Evolutionary conservation across 768 basidiomycete genomes (phyloP), one percentile per base, ranked within the genome.

Genomic region (Sporobolomyces pararoseus): DNA sequence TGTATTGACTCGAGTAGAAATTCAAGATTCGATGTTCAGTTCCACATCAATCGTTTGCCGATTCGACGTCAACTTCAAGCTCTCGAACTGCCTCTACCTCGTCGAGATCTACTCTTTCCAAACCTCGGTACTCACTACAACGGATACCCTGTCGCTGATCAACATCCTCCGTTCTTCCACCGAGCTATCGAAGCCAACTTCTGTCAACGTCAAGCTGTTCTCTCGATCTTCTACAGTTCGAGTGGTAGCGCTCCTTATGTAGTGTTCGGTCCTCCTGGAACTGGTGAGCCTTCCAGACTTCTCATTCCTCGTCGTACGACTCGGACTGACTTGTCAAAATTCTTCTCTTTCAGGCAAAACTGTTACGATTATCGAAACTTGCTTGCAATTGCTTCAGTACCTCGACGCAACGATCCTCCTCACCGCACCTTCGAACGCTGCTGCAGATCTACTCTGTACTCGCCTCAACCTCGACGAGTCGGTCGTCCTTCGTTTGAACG

Each of bases 191-290:
- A 31, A 21, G 46, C 77, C 19, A 81, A 81, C 70, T 61, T 65
- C 3, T 72, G 78, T 25, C 80, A 81, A 17, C n/a, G 27, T 6
- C 34, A 63, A 3, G 79, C 79, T 2, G 75, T 79, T 17, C 25
- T 16, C 0, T 69, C 70, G 25, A 76, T 79, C 51, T 54, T 68
- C 6, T 52, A 64, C 27, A 16, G 31, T 16, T 32, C 67, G 2
- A 65, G 66, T 19, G 63, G 63, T n/a, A 21, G 27, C 0, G 61
- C 78, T 2, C 78, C 79, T 0, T 79, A 77, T 63, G 54, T 80
- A 6, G 73, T 80, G 27, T 74, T 61, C 39, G 80, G 80, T 14
- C 79, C 80, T 10, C 78, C 79, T 7, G 80, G 80, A 7, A 78
- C 39, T 42, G 39, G 39, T 42, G 39, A 42, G 39, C 39, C 17